Evolutionary conservation across 345 rosid species (phyloP).

Genomic region (Brassica rapa): DNA sequence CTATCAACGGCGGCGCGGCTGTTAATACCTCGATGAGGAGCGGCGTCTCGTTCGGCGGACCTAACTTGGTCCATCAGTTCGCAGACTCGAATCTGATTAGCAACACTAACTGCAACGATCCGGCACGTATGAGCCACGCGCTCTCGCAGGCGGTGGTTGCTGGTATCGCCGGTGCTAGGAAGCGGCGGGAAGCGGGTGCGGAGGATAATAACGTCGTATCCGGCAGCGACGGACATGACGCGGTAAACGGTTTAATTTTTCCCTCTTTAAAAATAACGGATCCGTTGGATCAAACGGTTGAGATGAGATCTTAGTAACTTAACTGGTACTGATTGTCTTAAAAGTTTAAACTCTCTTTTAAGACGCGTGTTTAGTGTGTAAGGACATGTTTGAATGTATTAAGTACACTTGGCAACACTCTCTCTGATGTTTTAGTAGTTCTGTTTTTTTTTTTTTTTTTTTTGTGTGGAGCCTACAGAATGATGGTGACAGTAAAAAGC

Average conservation of each 20-base stretch:
- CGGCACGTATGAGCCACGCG: conserved; percentile 46
- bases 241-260: conserved; percentile 43
- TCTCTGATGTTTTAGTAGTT: not conserved
- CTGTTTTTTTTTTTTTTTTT: not conserved
- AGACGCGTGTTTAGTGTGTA: not conserved
- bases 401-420: not conserved
- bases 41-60: conserved; percentile 42
- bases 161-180: conserved; percentile 41
- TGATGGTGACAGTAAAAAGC: conserved; percentile 54
- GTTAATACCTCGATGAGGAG: conserved; percentile 40
- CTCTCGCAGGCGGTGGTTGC: conserved; percentile 34
- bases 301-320: not conserved
- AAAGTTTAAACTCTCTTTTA: not conserved
- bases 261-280: not conserved
- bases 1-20: conserved; percentile 45
- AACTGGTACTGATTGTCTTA: not conserved
- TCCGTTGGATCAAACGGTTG: conserved; percentile 6
- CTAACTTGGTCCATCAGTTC: conserved; percentile 40
- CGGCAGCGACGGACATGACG: conserved; percentile 48
- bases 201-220: conserved; percentile 44
- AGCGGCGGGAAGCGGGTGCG: conserved; percentile 51
- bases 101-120: conserved; percentile 34
- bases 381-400: not conserved
- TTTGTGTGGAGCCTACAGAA: conserved; percentile 41
- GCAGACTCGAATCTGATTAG: conserved; percentile 41